Evolutionary conservation across 2,329 filamentous ascomycete genomes (phyloP).

Genomic region (Ceratocystis lukuohia): DNA sequence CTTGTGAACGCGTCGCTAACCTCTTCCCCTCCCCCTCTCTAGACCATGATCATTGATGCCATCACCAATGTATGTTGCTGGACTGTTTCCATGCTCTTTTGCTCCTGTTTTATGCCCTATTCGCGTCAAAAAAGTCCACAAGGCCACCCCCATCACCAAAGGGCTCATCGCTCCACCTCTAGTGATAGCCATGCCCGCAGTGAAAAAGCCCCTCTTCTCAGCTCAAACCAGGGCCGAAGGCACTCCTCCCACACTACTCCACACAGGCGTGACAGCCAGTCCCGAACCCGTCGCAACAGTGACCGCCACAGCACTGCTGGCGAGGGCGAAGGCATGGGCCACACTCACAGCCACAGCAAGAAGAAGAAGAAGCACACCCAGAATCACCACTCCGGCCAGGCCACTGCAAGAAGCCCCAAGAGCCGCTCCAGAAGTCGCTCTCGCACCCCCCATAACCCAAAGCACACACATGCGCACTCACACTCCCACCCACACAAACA

Average conservation of each 20-base stretch:
- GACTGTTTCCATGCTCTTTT: constrained; percentile 20
- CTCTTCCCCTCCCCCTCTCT: constrained; percentile 5
- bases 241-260: too few species aligned
- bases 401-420: too few species aligned
- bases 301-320: background rate
- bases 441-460: background rate
- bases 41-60: constrained; percentile 52
- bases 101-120: constrained; percentile 29
- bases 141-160: background rate
- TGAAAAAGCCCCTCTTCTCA: background rate
- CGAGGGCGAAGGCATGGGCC: background rate
- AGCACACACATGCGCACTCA: background rate
- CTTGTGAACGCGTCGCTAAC: constrained; percentile 26
- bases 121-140: background rate
- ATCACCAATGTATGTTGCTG: constrained; percentile 43
- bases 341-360: background rate
- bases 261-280: too few species aligned
- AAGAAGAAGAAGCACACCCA: background rate
- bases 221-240: too few species aligned
- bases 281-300: too few species aligned
- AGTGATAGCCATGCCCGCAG: background rate
- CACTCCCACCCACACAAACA: background rate
- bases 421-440: background rate
- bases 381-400: constrained; percentile 20
- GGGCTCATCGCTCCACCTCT: background rate